Evolutionary conservation across 345 rosid species (phyloP).

Genomic region (Dipteronia sinensis): DNA sequence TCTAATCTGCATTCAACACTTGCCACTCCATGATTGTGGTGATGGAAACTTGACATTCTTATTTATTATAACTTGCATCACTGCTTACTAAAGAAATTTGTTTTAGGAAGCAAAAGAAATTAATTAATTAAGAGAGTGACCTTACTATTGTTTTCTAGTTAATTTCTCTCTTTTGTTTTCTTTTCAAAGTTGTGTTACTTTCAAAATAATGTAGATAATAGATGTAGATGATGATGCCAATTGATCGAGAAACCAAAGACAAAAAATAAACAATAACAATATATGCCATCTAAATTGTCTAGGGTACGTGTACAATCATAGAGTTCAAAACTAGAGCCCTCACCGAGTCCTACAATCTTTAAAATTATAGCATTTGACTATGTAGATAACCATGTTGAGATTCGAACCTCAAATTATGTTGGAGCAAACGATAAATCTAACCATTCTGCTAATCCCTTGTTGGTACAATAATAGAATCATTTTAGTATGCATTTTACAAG

Average conservation of each 20-base stretch:
- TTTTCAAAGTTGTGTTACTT: background rate
- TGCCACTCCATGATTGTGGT: background rate
- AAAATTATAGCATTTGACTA: too few species aligned
- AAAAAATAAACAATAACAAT: too few species aligned
- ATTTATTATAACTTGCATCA: conserved; percentile 12
- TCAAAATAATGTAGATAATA: background rate
- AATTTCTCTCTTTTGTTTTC: background rate
- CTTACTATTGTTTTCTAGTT: background rate
- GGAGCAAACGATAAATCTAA: too few species aligned
- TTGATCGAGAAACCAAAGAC: background rate
- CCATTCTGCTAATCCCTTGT: too few species aligned
- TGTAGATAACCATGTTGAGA: too few species aligned
- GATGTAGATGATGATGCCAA: background rate
- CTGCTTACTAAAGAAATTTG: conserved; percentile 6
- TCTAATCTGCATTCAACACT: background rate
- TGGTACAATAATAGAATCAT: too few species aligned
- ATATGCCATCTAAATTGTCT: background rate
- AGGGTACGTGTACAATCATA: background rate
- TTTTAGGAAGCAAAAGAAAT: conserved; percentile 16
- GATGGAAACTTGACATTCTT: background rate
- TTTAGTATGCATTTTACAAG: too few species aligned
- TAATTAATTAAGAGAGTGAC: background rate
- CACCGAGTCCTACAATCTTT: too few species aligned
- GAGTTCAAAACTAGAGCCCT: background rate
- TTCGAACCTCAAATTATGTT: too few species aligned